A percentile compares a stretch with the other conserved stretches of the same genome.
These are phyloP conservation scores for Termitomyces sp. DNA, from an alignment of 768 basidiomycete genomes.

Conservation along the genomic window DNA sequence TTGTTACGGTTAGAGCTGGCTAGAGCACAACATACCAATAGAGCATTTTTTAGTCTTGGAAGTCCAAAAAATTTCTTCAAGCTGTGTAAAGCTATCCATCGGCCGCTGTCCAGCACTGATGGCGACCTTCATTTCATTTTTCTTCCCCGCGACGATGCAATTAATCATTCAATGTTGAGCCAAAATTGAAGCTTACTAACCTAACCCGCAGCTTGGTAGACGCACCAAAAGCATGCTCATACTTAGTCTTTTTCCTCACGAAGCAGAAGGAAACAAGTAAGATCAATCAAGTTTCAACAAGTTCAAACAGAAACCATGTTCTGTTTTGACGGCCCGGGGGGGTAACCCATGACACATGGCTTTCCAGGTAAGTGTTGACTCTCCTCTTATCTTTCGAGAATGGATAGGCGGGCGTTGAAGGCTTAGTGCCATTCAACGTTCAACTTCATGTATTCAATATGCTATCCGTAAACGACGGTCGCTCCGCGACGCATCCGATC, in stretches of 20 bases:
- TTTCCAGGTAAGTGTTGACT: background rate
- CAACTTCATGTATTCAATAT: background rate
- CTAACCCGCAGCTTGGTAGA: background rate
- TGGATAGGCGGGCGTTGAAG: background rate
- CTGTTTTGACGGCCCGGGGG: too few species aligned
- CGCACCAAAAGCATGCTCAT: background rate
- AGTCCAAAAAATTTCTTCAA: background rate
- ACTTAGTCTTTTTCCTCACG: background rate
- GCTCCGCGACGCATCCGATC: background rate
- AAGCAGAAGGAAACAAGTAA: background rate
- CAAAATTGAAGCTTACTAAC: too few species aligned
- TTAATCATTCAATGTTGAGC: background rate
- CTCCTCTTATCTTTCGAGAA: background rate
- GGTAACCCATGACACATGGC: background rate
- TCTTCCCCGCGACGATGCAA: background rate
- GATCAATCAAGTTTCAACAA: slow-evolving; percentile 5
- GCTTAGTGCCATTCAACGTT: background rate
- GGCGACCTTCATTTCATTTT: background rate
- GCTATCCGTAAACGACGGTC: background rate
- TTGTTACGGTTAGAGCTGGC: background rate
- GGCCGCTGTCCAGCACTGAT: background rate
- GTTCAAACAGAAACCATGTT: background rate
- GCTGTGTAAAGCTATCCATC: slow-evolving; percentile 6
- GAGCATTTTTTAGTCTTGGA: background rate
- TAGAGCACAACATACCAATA: background rate